phyloP scores from a whole-genome alignment of 768 basidiomycete species.

The Rhizopogon sp. region DNA sequence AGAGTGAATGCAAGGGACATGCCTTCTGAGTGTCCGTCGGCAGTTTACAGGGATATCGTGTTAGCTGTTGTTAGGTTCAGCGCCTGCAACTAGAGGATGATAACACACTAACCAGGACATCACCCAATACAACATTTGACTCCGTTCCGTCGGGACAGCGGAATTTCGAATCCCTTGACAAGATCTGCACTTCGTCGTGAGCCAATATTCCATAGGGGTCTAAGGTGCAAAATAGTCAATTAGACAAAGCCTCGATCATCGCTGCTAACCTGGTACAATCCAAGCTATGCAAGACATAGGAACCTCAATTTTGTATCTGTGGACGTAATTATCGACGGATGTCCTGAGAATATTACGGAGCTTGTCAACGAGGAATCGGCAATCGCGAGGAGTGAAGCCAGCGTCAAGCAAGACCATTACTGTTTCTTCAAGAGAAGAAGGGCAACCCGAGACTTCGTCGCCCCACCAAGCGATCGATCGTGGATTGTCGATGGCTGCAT shows the following conservation, averaged over 20 bases:
- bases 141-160: slow-evolving; percentile 34
- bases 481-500: slow-evolving; percentile 21
- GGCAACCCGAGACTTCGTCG: slow-evolving; percentile 56
- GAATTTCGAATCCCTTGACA: slow-evolving; percentile 41
- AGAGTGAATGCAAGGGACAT: slow-evolving; percentile 1
- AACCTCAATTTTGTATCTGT: slow-evolving; percentile 44
- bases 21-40: slow-evolving; percentile 67
- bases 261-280: slow-evolving; percentile 46
- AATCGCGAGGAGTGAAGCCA: slow-evolving; percentile 50
- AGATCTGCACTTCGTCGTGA: slow-evolving; percentile 54
- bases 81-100: neutral
- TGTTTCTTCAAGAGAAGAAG: slow-evolving; percentile 61
- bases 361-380: slow-evolving; percentile 49
- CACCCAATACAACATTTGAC: slow-evolving; percentile 49
- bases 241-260: neutral
- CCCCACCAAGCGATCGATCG: slow-evolving; percentile 65
- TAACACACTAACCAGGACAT: slow-evolving; percentile 42
- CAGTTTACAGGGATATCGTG: slow-evolving; percentile 65
- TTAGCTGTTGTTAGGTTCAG: slow-evolving; percentile 33
- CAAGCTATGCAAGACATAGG: slow-evolving; percentile 59
- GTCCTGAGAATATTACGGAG: slow-evolving; percentile 43
- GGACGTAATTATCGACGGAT: slow-evolving; percentile 36
- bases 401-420: slow-evolving; percentile 50
- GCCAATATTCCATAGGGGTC: slow-evolving; percentile 49
- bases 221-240: slow-evolving; percentile 16